phyloP scores from a whole-genome alignment of 2,329 filamentous ascomycete species.

The Fusarium longipes region DNA sequence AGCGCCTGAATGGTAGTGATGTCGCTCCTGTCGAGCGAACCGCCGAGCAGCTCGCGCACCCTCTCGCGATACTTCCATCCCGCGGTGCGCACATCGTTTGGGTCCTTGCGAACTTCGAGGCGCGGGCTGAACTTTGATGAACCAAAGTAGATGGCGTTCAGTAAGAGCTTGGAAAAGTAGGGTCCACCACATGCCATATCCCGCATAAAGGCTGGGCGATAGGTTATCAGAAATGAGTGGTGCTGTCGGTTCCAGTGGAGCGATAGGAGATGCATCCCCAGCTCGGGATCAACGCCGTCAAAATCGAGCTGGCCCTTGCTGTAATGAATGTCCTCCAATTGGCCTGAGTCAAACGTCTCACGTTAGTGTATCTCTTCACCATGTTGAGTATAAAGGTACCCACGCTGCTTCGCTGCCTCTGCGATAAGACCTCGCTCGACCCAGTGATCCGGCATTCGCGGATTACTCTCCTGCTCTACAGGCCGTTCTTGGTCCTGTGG shows the following conservation, averaged over 20 bases:
- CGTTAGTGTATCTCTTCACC: not conserved
- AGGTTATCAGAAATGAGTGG: constrained; percentile 57
- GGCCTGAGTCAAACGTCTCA: constrained; percentile 46
- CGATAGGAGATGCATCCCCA: constrained; percentile 62
- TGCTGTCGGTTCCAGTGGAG: constrained; percentile 67
- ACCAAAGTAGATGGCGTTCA: constrained; percentile 64
- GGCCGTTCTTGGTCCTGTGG: constrained; percentile 23
- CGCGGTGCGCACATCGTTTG: constrained; percentile 59
- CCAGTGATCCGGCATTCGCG: constrained; percentile 53
- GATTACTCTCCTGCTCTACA: constrained; percentile 41
- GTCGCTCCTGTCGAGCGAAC: constrained; percentile 59
- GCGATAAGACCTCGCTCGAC: constrained; percentile 55
- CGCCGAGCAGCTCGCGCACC: constrained; percentile 59
- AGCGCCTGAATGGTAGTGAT: constrained; percentile 67
- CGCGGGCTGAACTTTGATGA: constrained; percentile 58
- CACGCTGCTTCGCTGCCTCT: constrained; percentile 39
- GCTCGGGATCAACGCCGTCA: constrained; percentile 63
- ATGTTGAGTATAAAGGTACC: constrained; percentile 41
- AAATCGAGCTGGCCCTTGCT: constrained; percentile 62
- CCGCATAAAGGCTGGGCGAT: constrained; percentile 64
- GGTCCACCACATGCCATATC: constrained; percentile 65
- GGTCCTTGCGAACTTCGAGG: constrained; percentile 57
- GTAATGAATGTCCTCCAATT: constrained; percentile 62
- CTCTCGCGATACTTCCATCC: constrained; percentile 61
- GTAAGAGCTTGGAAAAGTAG: constrained; percentile 66